These are phyloP conservation scores for Paramarasmius palmivorus DNA, from an alignment of 1,284 basidiomycete species.

Conservation along the genomic window DNA sequence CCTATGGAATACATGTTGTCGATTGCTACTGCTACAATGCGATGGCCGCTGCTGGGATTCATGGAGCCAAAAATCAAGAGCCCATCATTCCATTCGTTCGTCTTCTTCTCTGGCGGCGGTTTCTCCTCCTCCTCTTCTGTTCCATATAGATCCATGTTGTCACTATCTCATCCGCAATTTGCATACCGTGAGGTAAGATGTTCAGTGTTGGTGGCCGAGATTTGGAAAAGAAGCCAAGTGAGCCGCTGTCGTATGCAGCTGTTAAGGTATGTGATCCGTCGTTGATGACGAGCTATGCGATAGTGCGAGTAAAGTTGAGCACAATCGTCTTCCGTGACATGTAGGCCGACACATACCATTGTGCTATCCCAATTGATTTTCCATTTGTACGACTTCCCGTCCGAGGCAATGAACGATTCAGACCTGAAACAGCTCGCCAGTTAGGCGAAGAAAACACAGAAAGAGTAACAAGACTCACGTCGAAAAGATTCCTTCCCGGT, in stretches of 20 bases:
- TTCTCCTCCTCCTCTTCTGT: slow-evolving; percentile 13
- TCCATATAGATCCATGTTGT: slow-evolving; percentile 36
- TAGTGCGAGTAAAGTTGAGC: neutral
- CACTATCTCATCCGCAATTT: slow-evolving; percentile 33
- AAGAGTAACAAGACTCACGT: neutral
- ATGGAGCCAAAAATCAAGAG: neutral
- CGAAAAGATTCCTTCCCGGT: neutral
- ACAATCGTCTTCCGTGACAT: neutral
- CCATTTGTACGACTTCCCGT: slow-evolving; percentile 18
- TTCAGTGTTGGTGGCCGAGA: slow-evolving; percentile 22
- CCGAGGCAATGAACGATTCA: slow-evolving; percentile 14
- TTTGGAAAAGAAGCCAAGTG: slow-evolving; percentile 20
- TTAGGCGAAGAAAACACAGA: neutral
- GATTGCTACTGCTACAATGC: no score
- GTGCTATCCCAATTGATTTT: slow-evolving; percentile 4
- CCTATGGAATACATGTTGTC: no score
- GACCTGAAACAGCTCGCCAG: slow-evolving; percentile 5
- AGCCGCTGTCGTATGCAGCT: slow-evolving; percentile 28
- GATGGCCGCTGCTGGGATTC: neutral
- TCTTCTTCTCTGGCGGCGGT: neutral
- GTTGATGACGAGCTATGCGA: slow-evolving; percentile 5
- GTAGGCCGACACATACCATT: slow-evolving; percentile 4
- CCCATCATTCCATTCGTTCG: no score
- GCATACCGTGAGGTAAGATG: slow-evolving; percentile 26
- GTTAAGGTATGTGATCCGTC: slow-evolving; percentile 18